phyloP scores from a whole-genome alignment of 1,139 yeast genomes.

The Debaryomyces sp. region DNA sequence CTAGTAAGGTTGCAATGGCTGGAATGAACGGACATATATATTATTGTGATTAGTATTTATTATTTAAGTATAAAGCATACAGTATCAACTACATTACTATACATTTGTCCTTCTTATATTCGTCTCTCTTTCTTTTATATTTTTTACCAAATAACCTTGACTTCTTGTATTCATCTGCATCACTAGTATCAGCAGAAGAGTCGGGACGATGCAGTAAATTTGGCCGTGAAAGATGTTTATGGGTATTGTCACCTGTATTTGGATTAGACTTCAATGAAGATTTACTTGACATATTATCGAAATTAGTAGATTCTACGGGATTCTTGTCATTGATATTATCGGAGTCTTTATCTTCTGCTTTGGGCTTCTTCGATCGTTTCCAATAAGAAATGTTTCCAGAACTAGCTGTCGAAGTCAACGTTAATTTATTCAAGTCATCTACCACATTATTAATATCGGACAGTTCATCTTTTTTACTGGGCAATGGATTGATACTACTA shows the following conservation, averaged over 20 bases:
- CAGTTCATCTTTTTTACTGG: neutral
- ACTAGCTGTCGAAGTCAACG: constrained; percentile 4
- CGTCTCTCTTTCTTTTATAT: constrained; percentile 28
- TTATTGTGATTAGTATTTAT: constrained; percentile 53
- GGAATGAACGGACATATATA: constrained; percentile 71
- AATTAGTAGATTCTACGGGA: neutral
- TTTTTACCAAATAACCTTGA: constrained; percentile 3
- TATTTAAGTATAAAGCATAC: neutral
- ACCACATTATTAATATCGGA: neutral
- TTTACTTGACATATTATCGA: neutral
- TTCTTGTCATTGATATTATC: neutral
- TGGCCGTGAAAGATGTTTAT: neutral
- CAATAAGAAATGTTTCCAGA: neutral
- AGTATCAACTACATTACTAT: constrained; percentile 26
- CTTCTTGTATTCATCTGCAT: constrained; percentile 1
- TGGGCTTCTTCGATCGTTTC: constrained; percentile 8
- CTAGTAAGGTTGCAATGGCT: constrained; percentile 66
- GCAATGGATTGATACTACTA: constrained; percentile 3
- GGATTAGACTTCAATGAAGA: neutral
- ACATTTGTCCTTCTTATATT: constrained; percentile 45
- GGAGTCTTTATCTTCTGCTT: neutral
- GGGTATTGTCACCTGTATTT: neutral
- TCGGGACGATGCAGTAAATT: neutral
- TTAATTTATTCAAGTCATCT: neutral
- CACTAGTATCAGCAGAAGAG: neutral